phyloP scores from a whole-genome alignment of 1,139 yeast species.

The Starmera stellimalicola region DNA sequence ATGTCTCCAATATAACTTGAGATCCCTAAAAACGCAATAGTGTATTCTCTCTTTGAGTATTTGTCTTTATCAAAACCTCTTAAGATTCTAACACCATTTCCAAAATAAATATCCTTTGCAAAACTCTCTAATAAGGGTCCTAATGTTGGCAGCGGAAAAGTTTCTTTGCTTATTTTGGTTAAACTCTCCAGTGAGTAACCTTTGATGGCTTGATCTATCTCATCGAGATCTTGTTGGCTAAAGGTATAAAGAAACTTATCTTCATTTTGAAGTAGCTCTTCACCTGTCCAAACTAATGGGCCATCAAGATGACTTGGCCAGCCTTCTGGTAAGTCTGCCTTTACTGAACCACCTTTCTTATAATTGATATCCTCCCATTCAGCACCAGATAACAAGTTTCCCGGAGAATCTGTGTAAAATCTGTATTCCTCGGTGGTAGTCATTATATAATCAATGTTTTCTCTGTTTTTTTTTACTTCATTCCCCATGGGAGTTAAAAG shows the following conservation, averaged over 20 bases:
- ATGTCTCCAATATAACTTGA: conserved; percentile 4
- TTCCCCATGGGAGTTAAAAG: too few relatives aligned
- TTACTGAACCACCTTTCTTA: not conserved
- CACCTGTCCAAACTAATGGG: conserved; percentile 4
- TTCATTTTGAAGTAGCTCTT: conserved; percentile 1
- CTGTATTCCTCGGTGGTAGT: conserved; percentile 3
- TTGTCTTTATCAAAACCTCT: conserved; percentile 3
- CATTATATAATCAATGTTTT: conserved; percentile 2
- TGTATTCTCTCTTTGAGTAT: not conserved
- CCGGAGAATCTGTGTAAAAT: conserved; percentile 5
- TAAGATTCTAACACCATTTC: conserved; percentile 3
- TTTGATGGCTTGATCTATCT: conserved; percentile 3
- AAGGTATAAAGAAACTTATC: conserved; percentile 1
- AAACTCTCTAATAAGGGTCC: conserved; percentile 1
- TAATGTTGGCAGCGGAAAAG: conserved; percentile 2
- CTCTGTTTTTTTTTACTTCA: too few relatives aligned
- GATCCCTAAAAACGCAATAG: conserved; percentile 3
- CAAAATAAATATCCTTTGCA: conserved; percentile 2
- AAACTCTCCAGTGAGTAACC: not conserved
- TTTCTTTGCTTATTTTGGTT: not conserved
- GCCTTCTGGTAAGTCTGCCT: conserved; percentile 1
- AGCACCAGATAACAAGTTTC: conserved; percentile 2
- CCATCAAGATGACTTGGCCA: conserved; percentile 4
- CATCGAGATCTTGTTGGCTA: not conserved
- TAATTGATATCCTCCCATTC: conserved; percentile 3